phyloP scores from a whole-genome alignment of 768 basidiomycete species.

The Hygrophorus pudorinus region DNA sequence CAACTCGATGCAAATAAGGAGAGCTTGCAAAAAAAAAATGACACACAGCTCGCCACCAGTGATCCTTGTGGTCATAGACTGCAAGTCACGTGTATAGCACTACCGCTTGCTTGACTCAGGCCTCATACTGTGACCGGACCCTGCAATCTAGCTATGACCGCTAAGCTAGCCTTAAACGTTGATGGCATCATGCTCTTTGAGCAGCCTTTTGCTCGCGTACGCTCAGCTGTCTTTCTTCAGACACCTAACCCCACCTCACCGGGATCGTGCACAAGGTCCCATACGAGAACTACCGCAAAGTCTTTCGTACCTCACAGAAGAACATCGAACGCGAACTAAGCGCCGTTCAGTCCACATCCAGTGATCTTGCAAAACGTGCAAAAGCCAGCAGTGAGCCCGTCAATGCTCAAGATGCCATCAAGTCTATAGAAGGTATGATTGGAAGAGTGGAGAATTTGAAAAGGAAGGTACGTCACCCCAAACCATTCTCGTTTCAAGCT shows the following conservation, averaged over 20 bases:
- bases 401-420: constrained; percentile 41
- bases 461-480: constrained; percentile 58
- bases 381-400: constrained; percentile 21
- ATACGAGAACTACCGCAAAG: constrained; percentile 80
- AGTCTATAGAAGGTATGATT: constrained; percentile 68
- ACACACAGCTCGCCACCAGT: too few species aligned
- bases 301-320: constrained; percentile 77
- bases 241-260: background rate
- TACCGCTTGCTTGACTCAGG: too few species aligned
- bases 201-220: constrained; percentile 70
- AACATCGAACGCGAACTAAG: constrained; percentile 73
- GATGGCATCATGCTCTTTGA: constrained; percentile 78
- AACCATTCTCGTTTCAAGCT: background rate
- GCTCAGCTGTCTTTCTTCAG: constrained; percentile 9
- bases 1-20: too few species aligned
- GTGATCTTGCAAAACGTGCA: constrained; percentile 47
- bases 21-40: too few species aligned
- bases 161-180: constrained; percentile 41
- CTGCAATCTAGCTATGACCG: constrained; percentile 22
- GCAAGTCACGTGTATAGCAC: too few species aligned
- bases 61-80: too few species aligned
- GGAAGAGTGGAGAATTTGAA: constrained; percentile 69
- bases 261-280: constrained; percentile 49
- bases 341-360: constrained; percentile 43
- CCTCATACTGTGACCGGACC: too few species aligned